Evolutionary conservation across 371 early-diverging fungal genomes (phyloP), one percentile per base, ranked within the genome.

Genomic region (Zancudomyces culisetae): DNA sequence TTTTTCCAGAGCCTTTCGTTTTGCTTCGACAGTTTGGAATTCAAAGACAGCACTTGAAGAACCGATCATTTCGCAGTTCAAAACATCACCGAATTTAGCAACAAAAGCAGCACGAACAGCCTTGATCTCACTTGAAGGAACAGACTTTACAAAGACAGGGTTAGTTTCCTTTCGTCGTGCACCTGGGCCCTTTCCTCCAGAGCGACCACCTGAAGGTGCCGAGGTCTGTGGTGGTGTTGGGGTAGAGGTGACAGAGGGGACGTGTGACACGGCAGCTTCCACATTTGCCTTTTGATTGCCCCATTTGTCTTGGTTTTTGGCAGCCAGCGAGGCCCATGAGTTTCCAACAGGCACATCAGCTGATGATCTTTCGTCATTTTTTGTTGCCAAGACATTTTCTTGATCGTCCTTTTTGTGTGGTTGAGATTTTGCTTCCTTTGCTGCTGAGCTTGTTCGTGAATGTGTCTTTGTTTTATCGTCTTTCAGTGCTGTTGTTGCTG

Each of bases 321-420:
- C 71, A 0, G 71, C 77, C 35, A 76, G 58, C 57, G 49, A 59
- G 6, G 73, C 80, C 78, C 78, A 78, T 51, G 77, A 68, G 43
- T 71, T 69, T 30, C 67, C 66, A 56, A 63, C 65, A 27, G 62
- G 24, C 2, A 64, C 51, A 21, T 55, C 62, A 1, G 70, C 59
- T 20, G 54, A 61, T 27, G 53, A 50, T 4, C 60, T 42, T 20
- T 61, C 51, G 1, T 49, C 42, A 41, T 56, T 28, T 27, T 56
- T 53, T 12, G 52, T 15, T 48, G 24, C 35, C 35, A 10, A 15
- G 35, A 15, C 35, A 35, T 10, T 21, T 1, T 24, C 43, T 18
- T 45, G 45, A 15, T 45, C 45, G 27, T 45, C 45, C 18, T 24
- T 24, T 28, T 45, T 45, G 18, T 24, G 8, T 10, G 45, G 8